Conservation (phyloP, 345 rosid species). For the Eucalyptus fibrosa region DNA sequence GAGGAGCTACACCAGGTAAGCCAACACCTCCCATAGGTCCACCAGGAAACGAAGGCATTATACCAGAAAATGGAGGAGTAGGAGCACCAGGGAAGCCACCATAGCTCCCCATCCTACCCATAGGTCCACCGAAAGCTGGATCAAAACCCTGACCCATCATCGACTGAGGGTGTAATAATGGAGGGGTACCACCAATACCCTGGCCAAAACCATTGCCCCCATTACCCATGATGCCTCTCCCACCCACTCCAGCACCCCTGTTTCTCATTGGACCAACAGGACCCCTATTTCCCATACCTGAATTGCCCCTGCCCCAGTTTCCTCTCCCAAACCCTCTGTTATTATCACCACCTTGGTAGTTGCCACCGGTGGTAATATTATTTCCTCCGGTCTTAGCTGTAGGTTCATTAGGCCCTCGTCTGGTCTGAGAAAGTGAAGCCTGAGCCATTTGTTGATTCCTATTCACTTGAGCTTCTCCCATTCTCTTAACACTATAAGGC, state of each 20-base stretch:
- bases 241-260: constrained; percentile 61
- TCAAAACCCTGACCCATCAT: constrained; percentile 87
- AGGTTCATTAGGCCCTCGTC: constrained; percentile 45
- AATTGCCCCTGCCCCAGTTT: constrained; percentile 48
- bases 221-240: constrained; percentile 53
- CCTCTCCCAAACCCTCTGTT: constrained; percentile 61
- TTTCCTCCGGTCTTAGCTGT: constrained; percentile 22
- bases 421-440: constrained; percentile 18
- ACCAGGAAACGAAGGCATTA: constrained; percentile 43
- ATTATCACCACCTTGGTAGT: constrained; percentile 65
- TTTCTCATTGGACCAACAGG: constrained; percentile 60
- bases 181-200: constrained; percentile 50
- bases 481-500: constrained; percentile 49
- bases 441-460: constrained; percentile 48
- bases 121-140: constrained; percentile 69
- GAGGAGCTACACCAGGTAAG: constrained; percentile 80
- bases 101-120: constrained; percentile 70
- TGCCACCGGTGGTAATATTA: constrained; percentile 33
- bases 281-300: constrained; percentile 63
- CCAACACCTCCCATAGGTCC: constrained; percentile 50
- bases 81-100: constrained; percentile 74
- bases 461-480: constrained; percentile 67
- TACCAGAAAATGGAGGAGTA: constrained; percentile 53
- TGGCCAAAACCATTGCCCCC: constrained; percentile 68
- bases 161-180: constrained; percentile 57